Base-by-base conservation (phyloP, 805 yeast species). In the Kuraishia ogatae region DNA sequence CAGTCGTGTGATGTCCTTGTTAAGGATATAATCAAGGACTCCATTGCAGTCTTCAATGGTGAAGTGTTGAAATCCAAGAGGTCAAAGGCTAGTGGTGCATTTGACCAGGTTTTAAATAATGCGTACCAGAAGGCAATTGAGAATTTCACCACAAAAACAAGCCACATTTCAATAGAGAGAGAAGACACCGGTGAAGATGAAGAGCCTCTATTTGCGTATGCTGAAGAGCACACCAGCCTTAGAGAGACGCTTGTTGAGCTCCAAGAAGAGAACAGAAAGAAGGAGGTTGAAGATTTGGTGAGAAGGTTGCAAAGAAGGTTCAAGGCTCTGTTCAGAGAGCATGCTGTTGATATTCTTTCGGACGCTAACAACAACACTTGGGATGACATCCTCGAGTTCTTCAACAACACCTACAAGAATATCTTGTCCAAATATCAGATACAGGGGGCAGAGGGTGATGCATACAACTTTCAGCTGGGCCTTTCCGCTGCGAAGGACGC, bases 381-480 rank as follows among this genome's bases (percentile, higher is more conserved):
- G 96, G 89, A 84, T 62, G 69, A 67, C 1, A 73, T 85, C 3
- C 61, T 80, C 52, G 65, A 58, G 1, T 70, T 67, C 19, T 84
- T 87, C 63, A 66, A 74, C 13, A 50, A 57, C 1, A 67, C 73
- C 0, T 59, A 76, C 20, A 59, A 62, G 1, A 57, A 57, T 1
- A 58, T 70, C 0, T 58, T 79, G 50, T 46, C 59, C 13, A 73
- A 66, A 50, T 76, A 64, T 56, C 57, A 49, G 46, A 29, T 3
- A 0, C 64, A 55, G 0, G 73, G 64, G 1, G 55, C 39, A 0
- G 64, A 56, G 1, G 69, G 59, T 1, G 69, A 64, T 0, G 55
- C 51, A 3, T 77, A 70, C 60, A 91, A 89, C 62, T 88, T 90
- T 60, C 81, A 80, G 24, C 69, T 91, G 7, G 97, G 94, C 0